Evolutionary conservation across 2,329 filamentous ascomycete species (phyloP), one percentile per base, ranked within the genome.

Genomic region (Moelleriella libera): DNA sequence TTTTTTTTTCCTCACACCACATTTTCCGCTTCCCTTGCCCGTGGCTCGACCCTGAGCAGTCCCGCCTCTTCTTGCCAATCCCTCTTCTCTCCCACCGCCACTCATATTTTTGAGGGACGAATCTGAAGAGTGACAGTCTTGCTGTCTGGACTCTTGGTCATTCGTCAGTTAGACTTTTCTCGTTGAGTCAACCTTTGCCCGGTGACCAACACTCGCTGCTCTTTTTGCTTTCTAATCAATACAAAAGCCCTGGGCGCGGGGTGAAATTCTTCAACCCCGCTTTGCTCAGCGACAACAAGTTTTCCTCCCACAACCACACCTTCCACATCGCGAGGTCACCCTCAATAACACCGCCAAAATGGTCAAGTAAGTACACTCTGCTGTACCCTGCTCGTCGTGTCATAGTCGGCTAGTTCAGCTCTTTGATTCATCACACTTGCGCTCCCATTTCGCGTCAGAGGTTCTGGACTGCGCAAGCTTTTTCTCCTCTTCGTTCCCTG

Each of bases 321-420:
- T 45, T 48, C 56, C 60, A 60, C 55, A 63, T 63, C 63, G 59
- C 57, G 59, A 66, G 61, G 64, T 68, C 60, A 63, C 58, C 49
- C 60, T 55, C 60, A 67, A 67, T 69, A 84, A 80, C 68, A 86
- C 88, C 86, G 88, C 76, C 84, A 96, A 88, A 71, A 98, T 98
- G 92, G 92, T 98, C 71, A 96, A 97, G 89, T 96, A 85, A 85
- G 89, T 90, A 5, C 48, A 48, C 49, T 45, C 48, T 50, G 30
- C 8, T 46, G 32, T 37, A 41, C 28, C 30, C 30, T 44, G 31
- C n/a, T 29, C 37, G 14, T 42, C 12, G 30, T 41, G 32, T 30
- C 30, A 8, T 30, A 11, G 30, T 14, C 8, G 34, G 8, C 34
- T 37, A 8, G 8, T 12, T 12, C 4, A 8, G 8, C 34, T 37